These are phyloP conservation scores for Dothidotthia symphoricarpi DNA, from an alignment of 2,329 filamentous ascomycete species.

Conservation along the genomic window DNA sequence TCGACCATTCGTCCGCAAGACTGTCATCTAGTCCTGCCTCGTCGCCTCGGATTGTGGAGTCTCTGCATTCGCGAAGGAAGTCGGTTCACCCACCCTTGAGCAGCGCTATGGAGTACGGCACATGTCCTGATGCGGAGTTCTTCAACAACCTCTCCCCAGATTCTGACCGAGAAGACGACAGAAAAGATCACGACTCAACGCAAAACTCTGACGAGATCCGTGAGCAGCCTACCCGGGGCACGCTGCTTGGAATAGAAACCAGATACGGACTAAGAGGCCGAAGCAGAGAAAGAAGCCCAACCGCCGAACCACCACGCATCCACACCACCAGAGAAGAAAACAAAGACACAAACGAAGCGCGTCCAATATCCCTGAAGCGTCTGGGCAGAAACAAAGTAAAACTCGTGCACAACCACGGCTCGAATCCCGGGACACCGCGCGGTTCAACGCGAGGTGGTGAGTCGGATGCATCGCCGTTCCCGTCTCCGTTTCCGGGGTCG, in stretches of 20 bases:
- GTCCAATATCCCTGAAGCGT: conserved; percentile 24
- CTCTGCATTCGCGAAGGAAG: conserved; percentile 16
- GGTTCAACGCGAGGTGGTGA: conserved; percentile 15
- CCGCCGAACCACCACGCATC: conserved; percentile 14
- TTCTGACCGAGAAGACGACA: conserved; percentile 28
- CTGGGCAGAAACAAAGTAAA: conserved; percentile 20
- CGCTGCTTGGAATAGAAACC: too few relatives aligned
- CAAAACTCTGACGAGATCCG: too few relatives aligned
- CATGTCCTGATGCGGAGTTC: conserved; percentile 26
- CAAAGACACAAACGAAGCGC: conserved; percentile 17
- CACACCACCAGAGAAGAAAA: conserved; percentile 1
- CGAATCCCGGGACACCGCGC: conserved; percentile 18
- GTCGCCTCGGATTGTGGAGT: conserved; percentile 28
- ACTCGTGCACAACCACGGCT: conserved; percentile 23
- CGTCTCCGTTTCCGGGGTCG: too few relatives aligned
- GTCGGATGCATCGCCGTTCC: too few relatives aligned
- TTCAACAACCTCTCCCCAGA: conserved; percentile 29
- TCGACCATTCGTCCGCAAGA: conserved; percentile 25
- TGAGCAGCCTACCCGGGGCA: too few relatives aligned
- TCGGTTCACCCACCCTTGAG: conserved; percentile 27
- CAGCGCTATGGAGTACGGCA: conserved; percentile 21
- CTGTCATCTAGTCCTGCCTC: conserved; percentile 32
- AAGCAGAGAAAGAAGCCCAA: conserved; percentile 15
- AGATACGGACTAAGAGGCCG: conserved; percentile 8
- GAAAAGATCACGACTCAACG: conserved; percentile 14